phyloP scores from a whole-genome alignment of 1,284 basidiomycete genomes.

The Cryptococcus amylolentus region DNA sequence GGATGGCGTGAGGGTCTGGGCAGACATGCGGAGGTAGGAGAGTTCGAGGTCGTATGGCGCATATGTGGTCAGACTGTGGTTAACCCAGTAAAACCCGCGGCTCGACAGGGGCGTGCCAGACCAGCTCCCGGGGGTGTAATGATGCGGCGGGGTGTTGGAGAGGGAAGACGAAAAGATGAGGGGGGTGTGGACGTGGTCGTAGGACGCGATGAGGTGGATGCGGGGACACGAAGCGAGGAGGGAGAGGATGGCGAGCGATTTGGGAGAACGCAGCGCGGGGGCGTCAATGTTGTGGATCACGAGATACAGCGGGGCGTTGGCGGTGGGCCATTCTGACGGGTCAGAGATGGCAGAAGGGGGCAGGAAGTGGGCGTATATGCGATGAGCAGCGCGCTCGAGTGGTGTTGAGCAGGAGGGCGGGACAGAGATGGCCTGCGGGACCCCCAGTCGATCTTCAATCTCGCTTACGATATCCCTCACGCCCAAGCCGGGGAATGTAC shows the following conservation, averaged over 20 bases:
- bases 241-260: conserved; percentile 58
- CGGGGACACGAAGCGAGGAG: conserved; percentile 65
- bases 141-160: conserved; percentile 33
- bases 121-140: conserved; percentile 17
- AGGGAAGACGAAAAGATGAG: conserved; percentile 59
- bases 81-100: conserved; percentile 73
- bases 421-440: conserved; percentile 48
- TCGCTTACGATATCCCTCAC: conserved; percentile 67
- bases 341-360: conserved; percentile 27
- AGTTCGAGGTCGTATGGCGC: conserved; percentile 75
- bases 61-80: conserved; percentile 83
- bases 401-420: conserved; percentile 29
- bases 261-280: conserved; percentile 61
- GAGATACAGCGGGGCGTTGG: conserved; percentile 60
- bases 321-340: conserved; percentile 49
- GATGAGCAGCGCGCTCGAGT: conserved; percentile 61
- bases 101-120: conserved; percentile 15
- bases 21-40: conserved; percentile 47
- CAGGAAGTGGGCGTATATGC: conserved; percentile 62
- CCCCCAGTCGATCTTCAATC: conserved; percentile 54
- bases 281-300: conserved; percentile 85
- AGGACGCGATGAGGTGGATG: conserved; percentile 74
- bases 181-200: conserved; percentile 78
- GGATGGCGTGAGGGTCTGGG: conserved; percentile 19
- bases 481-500: conserved; percentile 65